Percentiles rank a stretch among this genome's conserved stretches.
phyloP scores from a whole-genome alignment of 805 yeast species.

The Grigorovia jiainica region DNA sequence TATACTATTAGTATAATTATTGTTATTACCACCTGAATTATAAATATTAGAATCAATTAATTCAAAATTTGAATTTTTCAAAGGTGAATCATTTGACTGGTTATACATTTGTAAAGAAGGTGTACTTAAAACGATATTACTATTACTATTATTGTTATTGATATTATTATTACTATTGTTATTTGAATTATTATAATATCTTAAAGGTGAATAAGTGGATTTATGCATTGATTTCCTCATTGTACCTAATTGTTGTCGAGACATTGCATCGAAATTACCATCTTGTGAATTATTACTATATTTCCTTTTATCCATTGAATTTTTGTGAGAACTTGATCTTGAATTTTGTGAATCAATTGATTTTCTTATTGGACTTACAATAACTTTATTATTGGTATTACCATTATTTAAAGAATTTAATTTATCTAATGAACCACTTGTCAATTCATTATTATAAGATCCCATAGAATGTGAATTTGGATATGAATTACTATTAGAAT shows the following conservation, averaged over 20 bases:
- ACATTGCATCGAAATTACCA: constrained; percentile 25
- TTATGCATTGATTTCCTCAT: constrained; percentile 11
- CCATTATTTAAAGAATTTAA: too few relatives aligned
- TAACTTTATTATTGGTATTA: too few relatives aligned
- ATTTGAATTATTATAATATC: constrained; percentile 11
- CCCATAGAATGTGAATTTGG: too few relatives aligned
- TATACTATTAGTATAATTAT: constrained; percentile 18
- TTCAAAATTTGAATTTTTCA: not conserved
- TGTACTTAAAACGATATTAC: not conserved
- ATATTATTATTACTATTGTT: constrained; percentile 3
- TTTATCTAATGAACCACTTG: too few relatives aligned
- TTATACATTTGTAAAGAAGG: too few relatives aligned
- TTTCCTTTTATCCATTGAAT: too few relatives aligned
- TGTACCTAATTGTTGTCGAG: constrained; percentile 18
- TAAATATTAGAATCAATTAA: not conserved
- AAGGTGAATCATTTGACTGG: not conserved
- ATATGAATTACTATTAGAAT: not conserved
- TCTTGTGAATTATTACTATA: constrained; percentile 4
- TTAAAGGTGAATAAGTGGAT: constrained; percentile 18
- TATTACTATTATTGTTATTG: constrained; percentile 3
- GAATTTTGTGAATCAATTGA: not conserved
- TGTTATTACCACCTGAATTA: constrained; percentile 16
- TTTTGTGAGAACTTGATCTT: too few relatives aligned
- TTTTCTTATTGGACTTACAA: not conserved
- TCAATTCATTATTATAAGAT: too few relatives aligned